These are phyloP conservation scores for Pezicula neosporulosa DNA, from an alignment of 2,329 filamentous ascomycete genomes.

Conservation along the genomic window DNA sequence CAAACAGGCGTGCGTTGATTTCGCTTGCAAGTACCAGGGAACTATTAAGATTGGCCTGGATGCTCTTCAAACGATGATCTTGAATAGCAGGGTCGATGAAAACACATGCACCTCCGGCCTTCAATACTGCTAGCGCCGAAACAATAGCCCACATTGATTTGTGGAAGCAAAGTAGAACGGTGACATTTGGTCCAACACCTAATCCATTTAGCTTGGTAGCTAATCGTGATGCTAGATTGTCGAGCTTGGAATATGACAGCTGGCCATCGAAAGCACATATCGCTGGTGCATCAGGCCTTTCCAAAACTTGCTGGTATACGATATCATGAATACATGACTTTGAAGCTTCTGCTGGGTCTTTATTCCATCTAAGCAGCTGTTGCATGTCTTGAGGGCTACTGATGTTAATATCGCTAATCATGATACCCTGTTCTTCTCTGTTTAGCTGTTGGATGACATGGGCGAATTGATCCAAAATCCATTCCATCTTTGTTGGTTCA, in stretches of 20 bases:
- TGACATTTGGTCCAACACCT: conserved; percentile 10
- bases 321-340: conserved; percentile 11
- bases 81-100: too few relatives aligned
- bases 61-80: too few relatives aligned
- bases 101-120: too few relatives aligned
- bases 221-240: conserved; percentile 10
- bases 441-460: too few relatives aligned
- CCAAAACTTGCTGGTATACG: conserved; percentile 6
- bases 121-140: too few relatives aligned
- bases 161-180: conserved; percentile 22
- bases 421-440: background rate
- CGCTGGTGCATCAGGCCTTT: conserved; percentile 14
- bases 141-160: conserved; percentile 23
- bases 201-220: conserved; percentile 11
- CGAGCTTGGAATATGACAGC: conserved; percentile 16
- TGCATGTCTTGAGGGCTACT: background rate
- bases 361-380: background rate
- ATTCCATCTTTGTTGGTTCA: too few relatives aligned
- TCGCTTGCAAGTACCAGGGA: too few relatives aligned
- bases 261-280: conserved; percentile 18
- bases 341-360: conserved; percentile 1
- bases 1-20: too few relatives aligned
- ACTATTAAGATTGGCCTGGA: too few relatives aligned
- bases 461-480: too few relatives aligned
- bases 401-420: background rate